Evolutionary conservation across 164 flowering plant species (phyloP).

Genomic region (Magnolia officinalis): DNA sequence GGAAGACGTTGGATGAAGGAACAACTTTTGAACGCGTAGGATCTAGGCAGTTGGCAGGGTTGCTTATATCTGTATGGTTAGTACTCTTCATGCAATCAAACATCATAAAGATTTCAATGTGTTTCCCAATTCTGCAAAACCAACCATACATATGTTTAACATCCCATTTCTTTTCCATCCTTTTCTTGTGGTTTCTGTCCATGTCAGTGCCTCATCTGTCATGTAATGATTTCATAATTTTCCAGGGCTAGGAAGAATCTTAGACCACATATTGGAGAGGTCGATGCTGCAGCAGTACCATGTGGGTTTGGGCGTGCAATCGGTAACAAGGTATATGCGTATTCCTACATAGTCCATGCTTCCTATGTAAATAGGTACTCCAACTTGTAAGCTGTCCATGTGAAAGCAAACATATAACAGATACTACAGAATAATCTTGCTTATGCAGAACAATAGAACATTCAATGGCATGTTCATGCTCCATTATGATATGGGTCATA

Average conservation of each 20-base stretch:
- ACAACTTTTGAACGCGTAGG: conserved; percentile 81
- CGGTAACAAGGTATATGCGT: conserved; percentile 80
- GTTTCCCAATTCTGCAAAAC: background rate
- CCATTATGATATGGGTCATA: no score
- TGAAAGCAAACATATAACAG: background rate
- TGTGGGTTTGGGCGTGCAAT: conserved; percentile 99
- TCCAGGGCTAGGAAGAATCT: conserved; percentile 77
- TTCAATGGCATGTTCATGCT: no score
- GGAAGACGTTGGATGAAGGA: conserved; percentile 77
- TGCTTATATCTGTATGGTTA: conserved; percentile 87
- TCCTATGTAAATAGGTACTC: background rate
- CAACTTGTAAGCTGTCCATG: background rate
- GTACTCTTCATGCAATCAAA: conserved; percentile 15
- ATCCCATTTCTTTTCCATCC: conserved; percentile 5
- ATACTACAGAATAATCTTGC: background rate
- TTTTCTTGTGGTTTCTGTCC: background rate
- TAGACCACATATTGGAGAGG: conserved; percentile 74
- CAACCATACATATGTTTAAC: background rate
- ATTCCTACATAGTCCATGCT: background rate
- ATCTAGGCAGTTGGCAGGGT: conserved; percentile 94
- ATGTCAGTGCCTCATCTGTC: background rate
- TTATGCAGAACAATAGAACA: no score
- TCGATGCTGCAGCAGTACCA: conserved; percentile 94
- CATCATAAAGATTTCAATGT: background rate
- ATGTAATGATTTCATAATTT: conserved; percentile 7